These are phyloP conservation scores for Neofusicoccum cordaticola DNA, from an alignment of 2,329 filamentous ascomycete species.

Conservation along the genomic window DNA sequence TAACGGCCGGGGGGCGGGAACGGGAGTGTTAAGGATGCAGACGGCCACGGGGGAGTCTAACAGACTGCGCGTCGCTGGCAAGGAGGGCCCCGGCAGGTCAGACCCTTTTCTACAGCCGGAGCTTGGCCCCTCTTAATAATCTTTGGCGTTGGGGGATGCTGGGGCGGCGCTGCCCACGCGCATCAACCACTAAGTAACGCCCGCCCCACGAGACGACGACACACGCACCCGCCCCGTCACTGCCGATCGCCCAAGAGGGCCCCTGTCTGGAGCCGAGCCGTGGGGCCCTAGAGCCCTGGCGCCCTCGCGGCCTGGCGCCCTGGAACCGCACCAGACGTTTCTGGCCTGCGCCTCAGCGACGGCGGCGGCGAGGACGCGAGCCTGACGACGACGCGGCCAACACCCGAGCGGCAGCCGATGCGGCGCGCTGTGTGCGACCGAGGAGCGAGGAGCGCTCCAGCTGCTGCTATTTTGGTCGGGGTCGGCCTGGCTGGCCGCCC, in stretches of 20 bases:
- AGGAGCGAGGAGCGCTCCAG: too few relatives aligned
- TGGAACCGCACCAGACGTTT: not conserved
- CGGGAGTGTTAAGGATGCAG: not conserved
- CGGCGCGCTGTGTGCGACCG: not conserved
- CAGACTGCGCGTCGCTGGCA: not conserved
- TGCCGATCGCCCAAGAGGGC: not conserved
- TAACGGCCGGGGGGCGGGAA: not conserved
- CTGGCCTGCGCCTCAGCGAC: not conserved
- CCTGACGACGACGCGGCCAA: not conserved
- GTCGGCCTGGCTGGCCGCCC: not conserved
- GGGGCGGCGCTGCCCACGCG: not conserved
- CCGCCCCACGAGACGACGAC: conserved; percentile 13
- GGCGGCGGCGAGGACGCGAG: not conserved
- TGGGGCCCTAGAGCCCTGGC: not conserved
- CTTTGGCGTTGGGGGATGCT: not conserved
- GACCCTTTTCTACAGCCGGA: not conserved
- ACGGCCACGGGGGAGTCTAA: not conserved
- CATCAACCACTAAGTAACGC: not conserved
- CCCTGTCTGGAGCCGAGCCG: not conserved
- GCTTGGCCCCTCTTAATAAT: not conserved
- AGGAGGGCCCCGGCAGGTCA: not conserved
- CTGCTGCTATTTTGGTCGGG: not conserved
- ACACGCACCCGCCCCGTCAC: not conserved
- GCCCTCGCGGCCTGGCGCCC: too few relatives aligned
- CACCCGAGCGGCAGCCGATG: not conserved